Evolutionary conservation across 345 rosid species (phyloP).

Genomic region (Syzygium jambos): DNA sequence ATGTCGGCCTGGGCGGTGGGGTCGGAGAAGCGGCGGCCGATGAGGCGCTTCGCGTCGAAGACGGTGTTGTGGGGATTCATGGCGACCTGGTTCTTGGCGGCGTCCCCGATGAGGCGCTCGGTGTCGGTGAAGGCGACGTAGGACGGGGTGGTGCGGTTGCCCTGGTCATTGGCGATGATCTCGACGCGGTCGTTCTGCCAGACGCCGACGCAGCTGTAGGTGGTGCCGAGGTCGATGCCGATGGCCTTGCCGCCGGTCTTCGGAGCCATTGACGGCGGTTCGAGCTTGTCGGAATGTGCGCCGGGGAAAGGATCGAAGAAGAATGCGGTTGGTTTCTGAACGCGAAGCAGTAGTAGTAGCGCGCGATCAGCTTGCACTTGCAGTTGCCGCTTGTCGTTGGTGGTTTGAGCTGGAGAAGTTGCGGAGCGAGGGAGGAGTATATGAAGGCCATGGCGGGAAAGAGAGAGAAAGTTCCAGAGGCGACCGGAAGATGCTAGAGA

Average conservation of each 20-base stretch:
- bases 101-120: constrained; percentile 21
- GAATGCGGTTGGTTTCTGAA: neutral
- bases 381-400: neutral
- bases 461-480: neutral
- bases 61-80: constrained; percentile 23
- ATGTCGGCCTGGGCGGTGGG: constrained; percentile 10
- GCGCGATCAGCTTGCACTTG: neutral
- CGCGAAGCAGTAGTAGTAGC: neutral
- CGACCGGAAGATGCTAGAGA: neutral
- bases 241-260: constrained; percentile 9
- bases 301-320: neutral
- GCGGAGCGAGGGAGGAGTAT: neutral
- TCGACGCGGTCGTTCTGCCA: constrained; percentile 22
- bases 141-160: constrained; percentile 22
- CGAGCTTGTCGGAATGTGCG: neutral
- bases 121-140: constrained; percentile 26
- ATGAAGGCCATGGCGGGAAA: neutral
- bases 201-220: constrained; percentile 21
- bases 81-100: constrained; percentile 25
- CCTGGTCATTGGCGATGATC: constrained; percentile 25
- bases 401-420: neutral
- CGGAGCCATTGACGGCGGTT: neutral
- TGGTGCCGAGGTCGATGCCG: constrained; percentile 20
- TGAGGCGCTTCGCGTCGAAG: constrained; percentile 18
- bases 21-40: constrained; percentile 16